These are phyloP conservation scores for Aspergillus eucalypticola DNA, from an alignment of 2,329 filamentous ascomycete genomes.

Conservation along the genomic window DNA sequence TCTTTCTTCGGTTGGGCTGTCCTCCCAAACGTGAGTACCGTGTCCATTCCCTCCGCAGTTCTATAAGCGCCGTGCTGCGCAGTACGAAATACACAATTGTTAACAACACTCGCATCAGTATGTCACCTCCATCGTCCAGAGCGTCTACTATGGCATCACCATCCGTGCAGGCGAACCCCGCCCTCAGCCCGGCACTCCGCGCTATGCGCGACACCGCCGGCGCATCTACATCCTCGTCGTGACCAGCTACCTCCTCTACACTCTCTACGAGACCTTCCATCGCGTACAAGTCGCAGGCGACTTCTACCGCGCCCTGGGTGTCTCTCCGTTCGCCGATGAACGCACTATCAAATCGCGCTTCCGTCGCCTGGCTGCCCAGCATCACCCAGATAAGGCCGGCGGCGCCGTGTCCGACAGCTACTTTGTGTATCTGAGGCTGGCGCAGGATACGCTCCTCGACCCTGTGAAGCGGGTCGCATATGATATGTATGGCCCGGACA, in stretches of 20 bases:
- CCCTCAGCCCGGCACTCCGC: constrained; percentile 66
- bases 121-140: constrained; percentile 74
- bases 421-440: constrained; percentile 82
- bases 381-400: constrained; percentile 79
- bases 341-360: constrained; percentile 81
- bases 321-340: constrained; percentile 69
- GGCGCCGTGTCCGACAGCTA: constrained; percentile 47
- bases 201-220: constrained; percentile 72
- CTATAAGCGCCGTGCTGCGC: not conserved
- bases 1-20: constrained; percentile 63
- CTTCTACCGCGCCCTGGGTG: constrained; percentile 76
- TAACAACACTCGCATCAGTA: constrained; percentile 54
- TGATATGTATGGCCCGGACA: constrained; percentile 78
- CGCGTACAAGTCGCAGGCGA: constrained; percentile 69
- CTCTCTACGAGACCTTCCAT: constrained; percentile 87
- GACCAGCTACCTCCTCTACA: constrained; percentile 81
- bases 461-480: constrained; percentile 80
- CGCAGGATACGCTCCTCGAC: constrained; percentile 78
- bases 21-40: constrained; percentile 57
- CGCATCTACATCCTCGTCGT: constrained; percentile 83
- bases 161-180: constrained; percentile 87
- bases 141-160: constrained; percentile 80
- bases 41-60: not conserved
- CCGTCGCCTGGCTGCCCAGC: constrained; percentile 67
- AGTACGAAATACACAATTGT: not conserved